Base-by-base conservation (phyloP, 345 rosid species). In the Arabis hirsuta region DNA sequence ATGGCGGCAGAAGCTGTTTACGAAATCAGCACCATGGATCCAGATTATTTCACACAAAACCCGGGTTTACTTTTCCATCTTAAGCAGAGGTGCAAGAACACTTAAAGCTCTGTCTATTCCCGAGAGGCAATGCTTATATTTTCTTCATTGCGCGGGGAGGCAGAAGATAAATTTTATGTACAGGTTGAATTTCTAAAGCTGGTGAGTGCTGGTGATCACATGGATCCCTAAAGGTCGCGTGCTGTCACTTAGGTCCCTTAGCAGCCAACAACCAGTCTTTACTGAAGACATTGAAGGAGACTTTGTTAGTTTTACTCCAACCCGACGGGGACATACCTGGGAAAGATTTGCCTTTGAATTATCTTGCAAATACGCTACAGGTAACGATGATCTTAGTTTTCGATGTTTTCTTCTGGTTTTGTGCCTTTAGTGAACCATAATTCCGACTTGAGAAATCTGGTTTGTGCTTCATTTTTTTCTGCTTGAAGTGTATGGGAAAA, bases 111-210 rank as follows among this genome's bases (percentile, higher is more conserved):
- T 46, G 36, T 61, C 4, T 53, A 63, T 62, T 32, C 39, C 51
- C 61, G 6, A 14, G 12, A 42, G 71, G 36, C 4, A 12, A 4
- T 20, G 29, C 3, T 27, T 41, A 22, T 52, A 12, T 13, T 3
- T 45, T 62, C 27, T 54, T 72, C 2, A 14, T 9, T 46, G 57
- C 26, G 29, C 22, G 45, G 5, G 6, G 55, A 24, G 8, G 24
- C 3, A 5, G 34, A 29, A 29, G 34, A 22, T 34, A 16, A 42
- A 34, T 24, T 13, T 4, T 7, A 7, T 56, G 43, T 7, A 62
- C 81, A 94, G 97, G 90, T 87, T 78, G 96, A 94, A 82, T 94
- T 94, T 76, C 83, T 94, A 8, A 91, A 91, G 78, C 78, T 94
- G 66, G 95, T 84, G 47, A 77, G 80, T 78, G 78, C 81, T 8